Base-by-base conservation (phyloP, 768 basidiomycete genomes). In the Neoboletus subvelutipes region DNA sequence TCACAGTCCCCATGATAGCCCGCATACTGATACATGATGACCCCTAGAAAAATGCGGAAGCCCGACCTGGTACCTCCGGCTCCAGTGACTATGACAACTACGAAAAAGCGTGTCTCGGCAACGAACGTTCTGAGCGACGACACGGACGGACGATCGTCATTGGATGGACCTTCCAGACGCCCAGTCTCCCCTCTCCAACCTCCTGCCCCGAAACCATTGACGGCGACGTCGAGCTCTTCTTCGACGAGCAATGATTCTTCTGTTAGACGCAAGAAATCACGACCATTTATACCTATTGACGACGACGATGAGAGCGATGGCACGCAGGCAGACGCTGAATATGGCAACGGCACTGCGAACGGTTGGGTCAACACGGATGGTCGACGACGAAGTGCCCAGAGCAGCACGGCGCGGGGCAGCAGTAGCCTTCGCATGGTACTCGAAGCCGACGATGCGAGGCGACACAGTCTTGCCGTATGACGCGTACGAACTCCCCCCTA, bases 31-130 rank as follows among this genome's bases (percentile, higher is more conserved):
- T 58, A 8, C 33, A n/a, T 18, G 34, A 20, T 33, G 29, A 24
- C 41, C 39, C 64, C 43, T 65, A 92, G 90, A 45, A 93, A 93
- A 83, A 92, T 93, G 91, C 86, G 91, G 45, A 92, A 92, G 73
- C 90, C 91, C 11, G 88, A 90, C 61, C 76, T 81, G 18, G 70
- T 71, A 15, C 74, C 79, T 29, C 74, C 76, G 15, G 64, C 66
- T 9, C 69, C 71, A 11, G 55, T 73, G 15, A 66, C 75, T 12
- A 47, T 60, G 29, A 54, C 60, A 5, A 59, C 64, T 6, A 68
- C 67, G 39, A 81, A 78, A 69, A 83, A 84, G 69, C 77, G 83
- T 7, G 67, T 72, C 2, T 74, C 74, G 55, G 63, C 71, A 37
- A 64, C 72, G 68, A 50, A 54, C 62, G 20, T 67, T 63, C 45